Evolutionary conservation across 2,329 filamentous ascomycete species (phyloP).

Genomic region (Fusarium sarcochroum): DNA sequence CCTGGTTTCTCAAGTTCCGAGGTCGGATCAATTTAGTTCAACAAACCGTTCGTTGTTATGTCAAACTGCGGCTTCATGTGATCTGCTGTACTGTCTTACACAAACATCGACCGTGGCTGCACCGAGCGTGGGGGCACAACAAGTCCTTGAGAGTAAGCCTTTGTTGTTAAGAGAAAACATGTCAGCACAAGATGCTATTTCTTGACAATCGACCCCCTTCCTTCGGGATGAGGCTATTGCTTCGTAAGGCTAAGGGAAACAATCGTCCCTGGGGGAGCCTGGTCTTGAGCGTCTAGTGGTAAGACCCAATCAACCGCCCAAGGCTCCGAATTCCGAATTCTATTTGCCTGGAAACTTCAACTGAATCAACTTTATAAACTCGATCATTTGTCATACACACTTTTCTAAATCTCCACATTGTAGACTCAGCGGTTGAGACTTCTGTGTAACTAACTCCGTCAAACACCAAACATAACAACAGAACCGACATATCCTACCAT

Average conservation of each 20-base stretch:
- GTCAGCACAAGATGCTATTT: not conserved
- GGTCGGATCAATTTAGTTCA: not conserved
- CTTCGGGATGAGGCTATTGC: too few species aligned
- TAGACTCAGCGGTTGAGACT: not conserved
- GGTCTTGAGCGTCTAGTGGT: too few species aligned
- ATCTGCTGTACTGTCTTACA: slow-evolving; percentile 35
- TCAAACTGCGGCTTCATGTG: slow-evolving; percentile 18
- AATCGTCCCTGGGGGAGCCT: too few species aligned
- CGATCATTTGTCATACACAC: not conserved
- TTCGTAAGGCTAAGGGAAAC: not conserved
- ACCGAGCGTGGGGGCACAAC: slow-evolving; percentile 35
- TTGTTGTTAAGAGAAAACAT: slow-evolving; percentile 1
- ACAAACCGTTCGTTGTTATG: slow-evolving; percentile 7
- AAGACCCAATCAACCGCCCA: too few species aligned
- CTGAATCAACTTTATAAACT: slow-evolving; percentile 1
- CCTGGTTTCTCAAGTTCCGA: not conserved
- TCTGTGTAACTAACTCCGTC: slow-evolving; percentile 21
- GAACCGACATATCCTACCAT: slow-evolving; percentile 18
- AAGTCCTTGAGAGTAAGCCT: slow-evolving; percentile 15
- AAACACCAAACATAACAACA: slow-evolving; percentile 21
- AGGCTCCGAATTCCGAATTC: too few species aligned
- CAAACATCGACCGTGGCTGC: slow-evolving; percentile 36
- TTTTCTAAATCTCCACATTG: slow-evolving; percentile 5
- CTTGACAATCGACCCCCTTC: not conserved
- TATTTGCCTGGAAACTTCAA: not conserved